Conservation (phyloP, 768 basidiomycete species). For the Amanita brunnescens region DNA sequence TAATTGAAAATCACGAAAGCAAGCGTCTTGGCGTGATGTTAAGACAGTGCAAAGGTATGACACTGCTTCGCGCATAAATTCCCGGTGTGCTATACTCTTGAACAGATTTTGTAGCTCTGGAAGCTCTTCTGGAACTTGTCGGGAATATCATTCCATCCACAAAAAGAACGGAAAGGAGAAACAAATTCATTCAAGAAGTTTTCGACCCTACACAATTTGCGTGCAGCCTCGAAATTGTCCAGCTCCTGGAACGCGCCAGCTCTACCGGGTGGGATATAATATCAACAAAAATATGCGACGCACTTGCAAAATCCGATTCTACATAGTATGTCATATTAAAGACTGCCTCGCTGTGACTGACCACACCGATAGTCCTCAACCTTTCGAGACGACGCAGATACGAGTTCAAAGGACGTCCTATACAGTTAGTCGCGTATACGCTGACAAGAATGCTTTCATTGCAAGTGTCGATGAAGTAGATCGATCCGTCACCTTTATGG, state of each 20-base stretch:
- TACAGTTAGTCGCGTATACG: constrained; percentile 36
- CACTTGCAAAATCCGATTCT: constrained; percentile 35
- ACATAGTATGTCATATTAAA: constrained; percentile 33
- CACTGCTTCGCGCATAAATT: not conserved
- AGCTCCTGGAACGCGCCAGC: constrained; percentile 32
- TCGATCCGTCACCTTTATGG: constrained; percentile 7
- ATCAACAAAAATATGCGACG: constrained; percentile 35
- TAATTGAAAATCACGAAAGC: constrained; percentile 18
- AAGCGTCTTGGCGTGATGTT: constrained; percentile 40
- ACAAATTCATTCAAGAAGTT: constrained; percentile 42
- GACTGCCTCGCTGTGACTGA: not conserved
- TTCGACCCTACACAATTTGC: constrained; percentile 32
- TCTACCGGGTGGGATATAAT: constrained; percentile 47
- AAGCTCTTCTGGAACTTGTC: constrained; percentile 48
- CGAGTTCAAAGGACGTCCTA: constrained; percentile 23
- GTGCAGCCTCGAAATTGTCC: constrained; percentile 28
- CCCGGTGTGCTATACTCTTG: not conserved
- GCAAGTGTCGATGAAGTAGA: constrained; percentile 38
- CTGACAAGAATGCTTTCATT: constrained; percentile 43
- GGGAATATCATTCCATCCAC: constrained; percentile 45
- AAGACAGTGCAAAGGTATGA: constrained; percentile 37
- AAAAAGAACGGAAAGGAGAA: constrained; percentile 26
- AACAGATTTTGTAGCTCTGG: constrained; percentile 45
- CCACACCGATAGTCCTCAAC: constrained; percentile 41
- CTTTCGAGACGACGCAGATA: constrained; percentile 39